phyloP scores from a whole-genome alignment of 768 basidiomycete genomes.

The Gloeostereum incarnatum region DNA sequence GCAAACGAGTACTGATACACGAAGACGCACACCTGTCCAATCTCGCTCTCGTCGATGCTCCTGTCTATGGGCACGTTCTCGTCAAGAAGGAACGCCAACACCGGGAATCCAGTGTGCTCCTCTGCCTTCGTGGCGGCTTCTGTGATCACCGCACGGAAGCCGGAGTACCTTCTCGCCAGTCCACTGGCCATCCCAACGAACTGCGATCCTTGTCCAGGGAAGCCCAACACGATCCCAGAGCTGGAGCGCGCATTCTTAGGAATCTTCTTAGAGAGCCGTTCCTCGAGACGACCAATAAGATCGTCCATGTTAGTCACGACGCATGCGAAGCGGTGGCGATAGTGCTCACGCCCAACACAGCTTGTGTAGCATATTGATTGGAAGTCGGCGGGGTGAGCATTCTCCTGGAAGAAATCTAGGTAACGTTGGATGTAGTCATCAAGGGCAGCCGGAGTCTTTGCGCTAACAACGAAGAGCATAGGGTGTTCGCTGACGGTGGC shows the following conservation, averaged over 20 bases:
- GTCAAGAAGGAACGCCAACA: constrained; percentile 19
- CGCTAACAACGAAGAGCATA: constrained; percentile 24
- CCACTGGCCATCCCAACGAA: constrained; percentile 25
- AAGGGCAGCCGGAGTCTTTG: constrained; percentile 21
- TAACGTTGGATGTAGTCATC: constrained; percentile 19
- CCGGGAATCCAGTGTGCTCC: constrained; percentile 16
- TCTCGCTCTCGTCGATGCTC: constrained; percentile 19
- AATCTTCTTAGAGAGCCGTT: constrained; percentile 12
- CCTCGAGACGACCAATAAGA: constrained; percentile 19
- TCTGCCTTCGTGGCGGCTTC: constrained; percentile 18
- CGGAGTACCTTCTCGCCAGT: constrained; percentile 17
- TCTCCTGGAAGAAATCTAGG: constrained; percentile 19
- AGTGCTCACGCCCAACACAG: constrained; percentile 24
- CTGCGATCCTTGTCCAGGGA: constrained; percentile 28
- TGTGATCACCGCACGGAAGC: constrained; percentile 17
- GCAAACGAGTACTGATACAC: constrained; percentile 24
- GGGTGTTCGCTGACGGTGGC: background rate
- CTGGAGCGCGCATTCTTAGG: constrained; percentile 2
- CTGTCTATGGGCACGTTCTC: constrained; percentile 3
- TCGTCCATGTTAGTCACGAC: constrained; percentile 20
- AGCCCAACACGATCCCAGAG: constrained; percentile 14
- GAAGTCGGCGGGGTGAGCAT: constrained; percentile 15
- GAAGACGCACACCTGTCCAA: constrained; percentile 26
- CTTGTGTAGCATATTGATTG: constrained; percentile 24
- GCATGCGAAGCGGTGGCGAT: constrained; percentile 23